These are phyloP conservation scores for Russula sp. DNA, from an alignment of 768 basidiomycete species.

Conservation along the genomic window DNA sequence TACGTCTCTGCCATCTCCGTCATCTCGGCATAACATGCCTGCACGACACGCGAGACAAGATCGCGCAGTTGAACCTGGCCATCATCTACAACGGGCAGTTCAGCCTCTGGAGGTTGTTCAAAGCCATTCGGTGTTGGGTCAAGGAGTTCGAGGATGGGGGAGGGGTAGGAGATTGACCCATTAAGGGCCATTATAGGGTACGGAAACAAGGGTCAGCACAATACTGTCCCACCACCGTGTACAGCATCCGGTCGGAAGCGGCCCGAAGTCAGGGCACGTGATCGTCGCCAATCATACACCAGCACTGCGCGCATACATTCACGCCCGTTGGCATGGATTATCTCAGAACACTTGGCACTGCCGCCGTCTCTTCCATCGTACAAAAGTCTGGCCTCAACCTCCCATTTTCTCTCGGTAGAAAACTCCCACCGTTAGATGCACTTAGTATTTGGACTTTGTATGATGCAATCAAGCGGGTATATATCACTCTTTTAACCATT, in stretches of 20 bases:
- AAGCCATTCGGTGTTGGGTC: slow-evolving; percentile 36
- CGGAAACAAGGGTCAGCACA: neutral
- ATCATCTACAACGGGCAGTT: slow-evolving; percentile 70
- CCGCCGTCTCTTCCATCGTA: slow-evolving; percentile 85
- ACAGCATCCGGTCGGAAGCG: too few species aligned
- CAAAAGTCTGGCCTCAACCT: slow-evolving; percentile 89
- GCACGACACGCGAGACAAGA: slow-evolving; percentile 70
- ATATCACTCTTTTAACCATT: slow-evolving; percentile 26
- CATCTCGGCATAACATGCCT: slow-evolving; percentile 79
- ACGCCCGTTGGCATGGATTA: slow-evolving; percentile 60
- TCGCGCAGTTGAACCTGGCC: slow-evolving; percentile 74
- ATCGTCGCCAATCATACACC: too few species aligned
- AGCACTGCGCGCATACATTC: neutral
- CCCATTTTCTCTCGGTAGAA: slow-evolving; percentile 80
- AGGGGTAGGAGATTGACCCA: slow-evolving; percentile 18
- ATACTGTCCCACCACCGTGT: too few species aligned
- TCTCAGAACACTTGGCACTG: slow-evolving; percentile 74
- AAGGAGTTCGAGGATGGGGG: slow-evolving; percentile 25
- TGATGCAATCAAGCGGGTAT: slow-evolving; percentile 84
- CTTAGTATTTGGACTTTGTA: slow-evolving; percentile 79
- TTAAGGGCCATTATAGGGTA: slow-evolving; percentile 22
- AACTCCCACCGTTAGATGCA: slow-evolving; percentile 62
- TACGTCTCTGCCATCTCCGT: slow-evolving; percentile 85
- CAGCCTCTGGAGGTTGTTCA: slow-evolving; percentile 49
- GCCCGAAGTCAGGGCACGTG: neutral